phyloP scores from a whole-genome alignment of 2,329 filamentous ascomycete species.

The Colletotrichum trifolii region DNA sequence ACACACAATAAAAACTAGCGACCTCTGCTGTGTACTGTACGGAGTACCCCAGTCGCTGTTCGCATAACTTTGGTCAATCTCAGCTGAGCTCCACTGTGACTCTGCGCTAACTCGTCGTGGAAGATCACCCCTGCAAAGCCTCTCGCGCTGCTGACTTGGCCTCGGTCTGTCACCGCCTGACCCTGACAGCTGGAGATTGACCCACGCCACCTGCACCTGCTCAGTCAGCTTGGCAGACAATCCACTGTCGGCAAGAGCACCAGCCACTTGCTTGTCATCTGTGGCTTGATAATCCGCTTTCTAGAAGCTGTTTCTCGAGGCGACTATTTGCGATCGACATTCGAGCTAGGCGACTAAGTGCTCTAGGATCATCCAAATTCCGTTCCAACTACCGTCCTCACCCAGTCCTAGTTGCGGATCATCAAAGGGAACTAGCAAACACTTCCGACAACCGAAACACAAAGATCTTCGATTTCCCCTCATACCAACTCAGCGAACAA shows the following conservation, averaged over 20 bases:
- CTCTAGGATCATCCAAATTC: constrained; percentile 16
- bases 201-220: constrained; percentile 27
- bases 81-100: constrained; percentile 11
- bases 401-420: constrained; percentile 10
- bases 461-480: background rate
- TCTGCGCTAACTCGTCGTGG: constrained; percentile 13
- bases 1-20: too few species aligned
- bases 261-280: constrained; percentile 34
- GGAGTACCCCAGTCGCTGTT: background rate
- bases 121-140: constrained; percentile 21
- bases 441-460: constrained; percentile 2
- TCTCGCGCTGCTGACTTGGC: background rate
- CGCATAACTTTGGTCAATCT: constrained; percentile 36
- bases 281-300: constrained; percentile 35
- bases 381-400: constrained; percentile 9
- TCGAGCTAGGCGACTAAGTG: constrained; percentile 8
- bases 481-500: background rate
- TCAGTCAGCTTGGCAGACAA: background rate
- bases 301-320: constrained; percentile 21
- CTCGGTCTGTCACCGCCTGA: constrained; percentile 17
- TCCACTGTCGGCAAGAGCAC: background rate
- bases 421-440: background rate
- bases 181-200: background rate
- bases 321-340: constrained; percentile 12
- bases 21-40: too few species aligned